Evolutionary conservation across 2,329 filamentous ascomycete species (phyloP), one percentile per base, ranked within the genome.

Genomic region (Venturia oleaginea): DNA sequence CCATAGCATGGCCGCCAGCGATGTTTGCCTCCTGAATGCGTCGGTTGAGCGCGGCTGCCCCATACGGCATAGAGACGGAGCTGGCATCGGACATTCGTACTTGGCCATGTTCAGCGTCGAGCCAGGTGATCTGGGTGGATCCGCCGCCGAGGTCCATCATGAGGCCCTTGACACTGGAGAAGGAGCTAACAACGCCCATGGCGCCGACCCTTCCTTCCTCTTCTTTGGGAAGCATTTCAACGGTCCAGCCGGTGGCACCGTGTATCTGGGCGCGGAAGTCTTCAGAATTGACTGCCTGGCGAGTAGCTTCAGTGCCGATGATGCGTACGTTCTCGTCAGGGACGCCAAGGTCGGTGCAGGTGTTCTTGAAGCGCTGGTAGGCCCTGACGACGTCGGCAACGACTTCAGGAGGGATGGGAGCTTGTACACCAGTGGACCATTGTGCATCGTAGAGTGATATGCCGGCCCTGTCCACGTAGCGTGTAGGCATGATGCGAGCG

Each of bases 391-490:
- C 90, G n/a, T 81, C 76, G 1, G 75, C 67, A 65, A 95, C 90
- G 8, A 84, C 88, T 5, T 80, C 73, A 0, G 76, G 69, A 3
- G 84, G 79, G 61, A 88, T 86, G 0, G 86, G 82, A 3, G 79
- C 73, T 40, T 77, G 76, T n/a, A 72, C 71, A 40, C 73, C 73
- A 7, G 69, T 70, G 75, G 80, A 68, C 78, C 80, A 80, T 79
- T 90, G 76, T 0, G 91, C 91, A 72, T 96, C 91, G 76, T 94
- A 96, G 13, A 97, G 83, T 1, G 92, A 96, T 65, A 97, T 94
- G 27, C 82, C 84, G 11, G 86, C 88, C 6, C 92, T 87, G 70
- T 91, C 86, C 70, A 89, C 85, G 76, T 91, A 95, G 64, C 96
- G 71, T 32, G 89, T 92, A 22, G 83, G 86, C 51, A 96, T 81